Evolutionary conservation across 371 early-diverging fungal genomes (phyloP), one percentile per base, ranked within the genome.

Genomic region (Mortierella sp.): DNA sequence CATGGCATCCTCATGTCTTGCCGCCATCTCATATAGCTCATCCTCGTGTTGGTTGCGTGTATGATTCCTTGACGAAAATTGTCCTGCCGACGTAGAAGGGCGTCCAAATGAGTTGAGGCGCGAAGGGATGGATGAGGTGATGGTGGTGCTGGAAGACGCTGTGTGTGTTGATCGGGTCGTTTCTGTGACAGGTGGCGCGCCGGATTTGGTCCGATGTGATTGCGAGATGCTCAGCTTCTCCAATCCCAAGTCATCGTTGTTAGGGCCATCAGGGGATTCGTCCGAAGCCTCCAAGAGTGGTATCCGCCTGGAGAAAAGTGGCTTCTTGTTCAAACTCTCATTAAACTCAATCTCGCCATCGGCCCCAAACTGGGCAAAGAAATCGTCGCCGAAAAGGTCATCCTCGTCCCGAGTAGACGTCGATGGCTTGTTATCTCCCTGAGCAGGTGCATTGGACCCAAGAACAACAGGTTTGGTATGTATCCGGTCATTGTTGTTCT

Each of bases 21-120:
- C 86, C 5, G 86, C 72, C 86, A 85, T 85, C 70, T 85, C 86
- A 74, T 81, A 63, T 1, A 85, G 74, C 26, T 85, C 86, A 42
- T 85, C 86, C 55, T 84, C 81, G 5, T 77, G 24, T 54, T 82
- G 86, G 31, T 75, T 85, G 3, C 75, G 75, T 3, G 48, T 78
- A 38, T 78, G 58, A 21, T 48, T 65, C 54, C n/a, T 73, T 2
- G 47, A 52, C 55, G 77, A 42, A 3, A 58, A 55, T 31, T 75
- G 45, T 8, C 45, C 52, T 10, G 70, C 13, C 10, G 70, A 76
- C 2, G 48, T 54, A 34, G 76, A 76, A 9, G 26, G 10, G 0
- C 78, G 75, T 28, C 63, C 77, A 26, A 68, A 80, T 47, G 72
- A 50, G 16, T 73, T 78, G 55, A 84, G 48, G 24, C 79, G 72